phyloP scores from a whole-genome alignment of 306 rosid species.

The Potentilla sterilis region DNA sequence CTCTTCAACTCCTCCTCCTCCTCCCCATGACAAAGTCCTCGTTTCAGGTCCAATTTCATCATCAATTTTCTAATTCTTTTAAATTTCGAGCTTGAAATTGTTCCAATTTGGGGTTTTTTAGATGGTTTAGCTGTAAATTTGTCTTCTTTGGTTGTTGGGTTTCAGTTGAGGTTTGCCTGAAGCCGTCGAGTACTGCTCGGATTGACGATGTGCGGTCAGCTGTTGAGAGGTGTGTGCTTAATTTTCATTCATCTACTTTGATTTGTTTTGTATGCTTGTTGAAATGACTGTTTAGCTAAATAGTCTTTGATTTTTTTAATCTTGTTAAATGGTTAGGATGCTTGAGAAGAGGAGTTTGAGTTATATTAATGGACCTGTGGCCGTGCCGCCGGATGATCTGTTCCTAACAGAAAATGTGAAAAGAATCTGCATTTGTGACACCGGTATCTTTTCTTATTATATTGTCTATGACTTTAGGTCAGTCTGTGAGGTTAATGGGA shows the following conservation, averaged over 20 bases:
- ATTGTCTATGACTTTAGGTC: no score
- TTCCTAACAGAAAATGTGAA: constrained; percentile 79
- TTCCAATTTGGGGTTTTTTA: neutral
- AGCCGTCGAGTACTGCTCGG: constrained; percentile 78
- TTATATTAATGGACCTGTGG: constrained; percentile 76
- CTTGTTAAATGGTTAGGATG: constrained; percentile 55
- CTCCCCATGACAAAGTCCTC: constrained; percentile 50
- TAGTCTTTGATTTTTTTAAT: neutral
- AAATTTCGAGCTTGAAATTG: constrained; percentile 12
- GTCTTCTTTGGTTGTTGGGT: constrained; percentile 4
- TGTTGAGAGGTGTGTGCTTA: constrained; percentile 41
- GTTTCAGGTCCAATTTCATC: constrained; percentile 57
- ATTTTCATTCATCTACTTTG: neutral
- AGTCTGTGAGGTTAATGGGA: no score
- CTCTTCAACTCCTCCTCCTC: constrained; percentile 30
- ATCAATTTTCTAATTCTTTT: neutral
- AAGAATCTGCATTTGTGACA: constrained; percentile 69
- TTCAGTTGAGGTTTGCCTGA: constrained; percentile 78
- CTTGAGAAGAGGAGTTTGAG: constrained; percentile 92
- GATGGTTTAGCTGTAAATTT: neutral
- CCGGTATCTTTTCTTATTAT: constrained; percentile 35
- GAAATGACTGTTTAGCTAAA: neutral
- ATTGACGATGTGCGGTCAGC: constrained; percentile 64
- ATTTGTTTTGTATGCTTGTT: neutral
- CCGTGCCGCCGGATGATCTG: constrained; percentile 60